Base-by-base conservation (phyloP, 345 rosid species). In the Dipteronia dyeriana region DNA sequence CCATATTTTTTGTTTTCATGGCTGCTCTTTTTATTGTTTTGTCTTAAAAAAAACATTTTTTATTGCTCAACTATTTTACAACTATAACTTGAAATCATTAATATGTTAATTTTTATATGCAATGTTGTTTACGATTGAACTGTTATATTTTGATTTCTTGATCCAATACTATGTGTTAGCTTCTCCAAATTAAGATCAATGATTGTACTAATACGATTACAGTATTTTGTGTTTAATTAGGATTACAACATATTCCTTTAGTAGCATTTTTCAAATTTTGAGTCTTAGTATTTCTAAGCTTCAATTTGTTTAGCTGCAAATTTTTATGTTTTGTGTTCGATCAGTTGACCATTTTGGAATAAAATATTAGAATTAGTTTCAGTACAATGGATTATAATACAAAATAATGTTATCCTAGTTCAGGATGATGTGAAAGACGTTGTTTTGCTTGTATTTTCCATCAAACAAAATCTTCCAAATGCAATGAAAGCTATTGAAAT, bases 401-500 rank as follows among this genome's bases (percentile, higher is more conserved):
- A 9, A 38, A 64, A 7, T 82, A 43, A 68, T 60, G 56, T 54
- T 26, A 64, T 60, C 39, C 0, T 65, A n/a, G 16, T 51, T 54
- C 80, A 90, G 93, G 97, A 94, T 87, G 97, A 92, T 82, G 78
- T 94, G 81, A 88, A 94, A 76, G 97, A 90, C 79, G 97, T 94
- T 74, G 95, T 92, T 71, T 85, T 94, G 81, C 95, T 94, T 63
- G 98, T 94, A 64, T 92, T 92, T 83, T 95, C 98, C 17, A 92
- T 92, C 92, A 94, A 91, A 76, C 94, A 92, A 84, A 97, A 94
- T 87, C 97, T 94, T 86, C 97, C 93, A 12, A 92, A 92, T 76
- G 98, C 98, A 76, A 94, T 94, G 97, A 92, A 94, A 82, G 98
- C 98, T 71, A 97, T 95, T 31, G 98, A 94, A 78, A 94, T 94